Base-by-base conservation (phyloP, 495 filamentous ascomycete genomes). In the Neurospora sp. region DNA sequence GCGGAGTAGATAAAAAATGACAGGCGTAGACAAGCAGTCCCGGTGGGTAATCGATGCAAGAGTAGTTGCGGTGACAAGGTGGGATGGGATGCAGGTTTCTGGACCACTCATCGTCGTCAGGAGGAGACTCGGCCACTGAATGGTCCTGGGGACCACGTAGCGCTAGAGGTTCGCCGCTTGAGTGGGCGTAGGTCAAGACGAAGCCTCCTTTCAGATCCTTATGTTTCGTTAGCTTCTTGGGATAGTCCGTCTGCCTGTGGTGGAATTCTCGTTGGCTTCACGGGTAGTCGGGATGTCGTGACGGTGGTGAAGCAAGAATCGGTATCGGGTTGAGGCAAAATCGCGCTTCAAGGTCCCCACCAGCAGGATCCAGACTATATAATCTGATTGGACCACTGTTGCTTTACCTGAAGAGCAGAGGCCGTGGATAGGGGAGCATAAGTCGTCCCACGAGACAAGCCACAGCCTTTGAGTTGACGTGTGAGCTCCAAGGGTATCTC, bases 61-160 rank as follows among this genome's bases (percentile, higher is more conserved):
- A 75, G 74, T 76, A 77, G 73, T 77, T 72, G 73, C 75, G 75
- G 81, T 74, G 70, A 59, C 69, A 73, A 71, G 79, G 81, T 81
- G 76, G 75, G 78, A 78, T 80, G 78, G 73, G 77, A 76, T 76
- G 79, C 77, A 79, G 74, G 75, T 77, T 74, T 78, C 72, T 75
- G 76, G 77, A 80, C 82, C 83, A 85, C 77, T 83, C 78, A 82
- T 75, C 70, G 78, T 77, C 76, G 77, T 77, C 71, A 75, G 71
- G 72, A 73, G 70, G 73, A 78, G 77, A 72, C 78, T 81, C 76
- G 79, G 75, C 74, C 79, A 79, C 69, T 81, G 79, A 84, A 79
- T 85, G 83, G 83, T 78, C 77, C 73, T 71, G 74, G 74, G 53
- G 8, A 71, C 72, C 74, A 47, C 72, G 69, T 73, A 75, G 74